Conservation (phyloP, 2,329 filamentous ascomycete species). For the Tolypocladium album region DNA sequence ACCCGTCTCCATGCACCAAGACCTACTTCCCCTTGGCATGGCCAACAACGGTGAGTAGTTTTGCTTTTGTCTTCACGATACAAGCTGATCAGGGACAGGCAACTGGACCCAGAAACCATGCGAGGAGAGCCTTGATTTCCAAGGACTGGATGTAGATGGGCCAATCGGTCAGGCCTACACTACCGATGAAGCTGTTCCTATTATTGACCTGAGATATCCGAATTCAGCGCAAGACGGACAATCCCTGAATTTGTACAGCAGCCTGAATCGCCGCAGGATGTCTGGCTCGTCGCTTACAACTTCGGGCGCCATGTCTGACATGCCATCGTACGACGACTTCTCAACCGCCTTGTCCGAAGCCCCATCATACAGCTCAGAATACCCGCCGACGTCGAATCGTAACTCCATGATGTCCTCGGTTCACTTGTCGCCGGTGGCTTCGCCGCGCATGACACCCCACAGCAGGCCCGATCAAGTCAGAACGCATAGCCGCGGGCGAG, state of each 20-base stretch:
- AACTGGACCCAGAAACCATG: slow-evolving; percentile 43
- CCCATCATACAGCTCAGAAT: slow-evolving; percentile 55
- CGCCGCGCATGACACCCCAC: slow-evolving; percentile 54
- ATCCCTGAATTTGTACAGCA: slow-evolving; percentile 36
- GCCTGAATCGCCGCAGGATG: slow-evolving; percentile 49
- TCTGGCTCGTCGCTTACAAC: slow-evolving; percentile 66
- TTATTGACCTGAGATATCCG: slow-evolving; percentile 48
- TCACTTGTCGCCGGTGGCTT: slow-evolving; percentile 62
- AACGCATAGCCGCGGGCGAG: slow-evolving; percentile 56
- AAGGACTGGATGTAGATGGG: slow-evolving; percentile 45
- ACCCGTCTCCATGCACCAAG: slow-evolving; percentile 47
- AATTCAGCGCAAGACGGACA: slow-evolving; percentile 37
- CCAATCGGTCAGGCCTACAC: slow-evolving; percentile 52
- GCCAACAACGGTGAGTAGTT: slow-evolving; percentile 18
- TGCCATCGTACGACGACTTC: slow-evolving; percentile 62
- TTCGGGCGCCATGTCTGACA: slow-evolving; percentile 52
- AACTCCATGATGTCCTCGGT: slow-evolving; percentile 63
- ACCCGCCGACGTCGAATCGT: slow-evolving; percentile 54
- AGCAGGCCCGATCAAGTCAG: slow-evolving; percentile 50
- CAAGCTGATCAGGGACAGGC: not conserved
- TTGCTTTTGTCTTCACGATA: not conserved
- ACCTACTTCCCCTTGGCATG: slow-evolving; percentile 14
- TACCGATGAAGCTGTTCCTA: slow-evolving; percentile 50
- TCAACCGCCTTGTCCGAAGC: slow-evolving; percentile 56
- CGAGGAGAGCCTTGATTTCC: slow-evolving; percentile 46